Percentiles rank a stretch among this genome's conserved stretches.
Evolutionary conservation across 2,329 filamentous ascomycete genomes (phyloP).

Genomic region (Fusarium sp.): DNA sequence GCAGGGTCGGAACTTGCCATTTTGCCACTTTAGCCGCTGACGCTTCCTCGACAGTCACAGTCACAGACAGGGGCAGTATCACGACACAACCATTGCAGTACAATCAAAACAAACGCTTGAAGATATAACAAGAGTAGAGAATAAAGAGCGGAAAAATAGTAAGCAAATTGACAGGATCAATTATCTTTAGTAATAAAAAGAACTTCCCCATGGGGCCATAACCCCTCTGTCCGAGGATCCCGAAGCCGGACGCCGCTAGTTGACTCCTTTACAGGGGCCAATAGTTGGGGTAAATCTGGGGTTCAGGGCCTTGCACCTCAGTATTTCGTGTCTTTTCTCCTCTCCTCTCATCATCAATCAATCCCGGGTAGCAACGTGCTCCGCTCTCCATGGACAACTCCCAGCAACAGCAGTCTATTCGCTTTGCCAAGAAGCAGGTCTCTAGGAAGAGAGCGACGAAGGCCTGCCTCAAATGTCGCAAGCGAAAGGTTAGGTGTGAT

Average conservation of each 20-base stretch:
- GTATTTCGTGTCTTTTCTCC: constrained; percentile 1
- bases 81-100: background rate
- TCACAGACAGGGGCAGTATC: background rate
- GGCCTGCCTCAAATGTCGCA: constrained; percentile 41
- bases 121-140: background rate
- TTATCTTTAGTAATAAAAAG: background rate
- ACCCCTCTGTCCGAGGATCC: constrained; percentile 14
- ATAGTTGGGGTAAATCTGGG: constrained; percentile 33
- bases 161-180: background rate
- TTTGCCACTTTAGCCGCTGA: background rate
- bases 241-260: constrained; percentile 18
- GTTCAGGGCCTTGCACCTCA: constrained; percentile 10
- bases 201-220: background rate
- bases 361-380: constrained; percentile 24
- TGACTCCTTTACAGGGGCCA: background rate
- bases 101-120: background rate
- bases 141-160: too few species aligned
- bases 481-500: constrained; percentile 41
- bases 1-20: background rate
- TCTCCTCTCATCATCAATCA: constrained; percentile 12
- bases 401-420: constrained; percentile 25
- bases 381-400: constrained; percentile 27
- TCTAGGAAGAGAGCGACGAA: constrained; percentile 39
- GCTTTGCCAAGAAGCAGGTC: constrained; percentile 38
- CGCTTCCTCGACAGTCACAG: background rate